Evolutionary conservation across 1,284 basidiomycete species (phyloP), one percentile per base, ranked within the genome.

Genomic region (Moesziomyces globuligerus): DNA sequence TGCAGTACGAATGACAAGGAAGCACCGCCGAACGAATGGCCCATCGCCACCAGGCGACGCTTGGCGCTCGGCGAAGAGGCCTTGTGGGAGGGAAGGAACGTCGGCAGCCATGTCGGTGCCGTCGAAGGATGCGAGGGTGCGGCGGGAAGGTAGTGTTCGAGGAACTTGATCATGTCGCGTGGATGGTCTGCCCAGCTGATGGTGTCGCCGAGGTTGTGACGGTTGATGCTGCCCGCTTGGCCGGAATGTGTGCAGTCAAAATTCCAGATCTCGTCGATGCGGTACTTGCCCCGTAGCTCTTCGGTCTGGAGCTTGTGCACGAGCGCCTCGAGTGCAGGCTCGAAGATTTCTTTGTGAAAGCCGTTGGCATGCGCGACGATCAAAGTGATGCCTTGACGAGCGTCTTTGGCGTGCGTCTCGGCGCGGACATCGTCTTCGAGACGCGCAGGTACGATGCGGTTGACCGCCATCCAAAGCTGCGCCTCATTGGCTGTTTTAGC

Each of bases 341-440:
- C 89, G 88, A 89, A 92, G 28, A 86, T 87, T 87, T 92, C 90
- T 82, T 93, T 93, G 65, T 88, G 88, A 72, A 93, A 89, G 8
- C 92, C 91, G 80, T 90, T 93, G 1, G 90, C 91, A 76, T 93
- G 91, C 8, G 87, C 86, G 40, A 90, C 83, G 61, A 93, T 86
- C 37, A 93, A 83, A 0, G 90, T 92, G 36, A 90, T 38, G 4
- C 59, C 56, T 37, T 73, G 21, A 29, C 51, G 41, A 3, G 51
- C 21, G 23, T 59, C 54, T 20, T 57, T 42, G 10, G 20, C 24
- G 1, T 46, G 13, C 4, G 50, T 18, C 28, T 21, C 32, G 18
- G 40, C 20, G 20, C 37, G 18, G 36, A 44, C 21, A 28, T 68
- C 64, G 18, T 53, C n/a, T 6, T 57, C 53, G 13, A 57, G 21